These are phyloP conservation scores for Paratinospora sagittata DNA, from an alignment of 164 flowering plant species.

Conservation along the genomic window DNA sequence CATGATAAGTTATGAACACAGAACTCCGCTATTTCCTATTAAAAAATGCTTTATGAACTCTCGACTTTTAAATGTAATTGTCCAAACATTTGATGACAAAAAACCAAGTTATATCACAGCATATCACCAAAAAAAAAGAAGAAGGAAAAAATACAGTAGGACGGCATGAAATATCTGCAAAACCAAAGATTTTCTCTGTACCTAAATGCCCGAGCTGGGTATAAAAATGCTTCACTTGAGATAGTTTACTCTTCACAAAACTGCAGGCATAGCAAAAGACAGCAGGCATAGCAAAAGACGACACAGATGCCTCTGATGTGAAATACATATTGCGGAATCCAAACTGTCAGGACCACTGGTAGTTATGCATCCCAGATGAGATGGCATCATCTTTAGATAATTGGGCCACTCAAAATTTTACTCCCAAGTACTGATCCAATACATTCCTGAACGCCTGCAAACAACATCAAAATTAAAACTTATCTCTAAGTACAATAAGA, in stretches of 20 bases:
- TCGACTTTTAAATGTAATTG: not conserved
- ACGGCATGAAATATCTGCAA: not conserved
- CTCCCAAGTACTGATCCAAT: conserved; percentile 60
- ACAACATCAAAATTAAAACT: not conserved
- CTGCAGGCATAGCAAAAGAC: not conserved
- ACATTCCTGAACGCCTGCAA: conserved; percentile 77
- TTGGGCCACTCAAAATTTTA: conserved; percentile 30
- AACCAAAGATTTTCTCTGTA: not conserved
- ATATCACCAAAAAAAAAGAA: not conserved
- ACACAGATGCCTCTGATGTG: not conserved
- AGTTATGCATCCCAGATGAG: not conserved
- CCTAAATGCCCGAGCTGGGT: not conserved
- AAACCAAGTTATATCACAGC: not conserved
- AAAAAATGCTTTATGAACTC: not conserved
- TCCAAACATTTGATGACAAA: not conserved
- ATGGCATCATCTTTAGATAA: conserved; percentile 13
- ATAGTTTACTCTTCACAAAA: not conserved
- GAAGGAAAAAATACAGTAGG: not conserved
- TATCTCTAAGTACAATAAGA: not conserved
- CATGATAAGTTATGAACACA: not conserved
- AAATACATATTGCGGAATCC: not conserved
- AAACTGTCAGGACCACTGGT: not conserved
- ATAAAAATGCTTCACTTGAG: not conserved
- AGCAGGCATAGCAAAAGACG: not conserved
- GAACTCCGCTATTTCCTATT: not conserved